Base-by-base conservation (phyloP, 2,329 filamentous ascomycete genomes). In the Dactylonectria macrodidyma region DNA sequence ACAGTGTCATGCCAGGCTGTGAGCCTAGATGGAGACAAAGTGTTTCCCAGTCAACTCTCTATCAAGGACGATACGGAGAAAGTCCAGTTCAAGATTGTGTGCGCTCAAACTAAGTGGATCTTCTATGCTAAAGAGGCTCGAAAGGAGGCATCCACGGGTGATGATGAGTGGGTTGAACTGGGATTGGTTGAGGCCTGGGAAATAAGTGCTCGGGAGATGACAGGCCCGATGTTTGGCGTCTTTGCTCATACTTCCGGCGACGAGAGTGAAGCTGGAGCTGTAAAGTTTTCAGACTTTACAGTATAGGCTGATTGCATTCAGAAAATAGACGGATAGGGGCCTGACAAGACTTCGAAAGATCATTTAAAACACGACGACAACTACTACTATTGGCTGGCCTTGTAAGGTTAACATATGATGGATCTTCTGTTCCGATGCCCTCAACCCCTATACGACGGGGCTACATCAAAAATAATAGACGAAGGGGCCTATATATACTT, bases 181-280 rank as follows among this genome's bases (percentile, higher is more conserved):
- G 67, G 67, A 12, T 50, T 48, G 24, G 5, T 61, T 8, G 55
- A 59, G 11, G 33, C 60, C 1, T 62, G 58, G 58, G 51, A 70
- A 50, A 36, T 63, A 19, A 22, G 56, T 3, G 51, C 58, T 11
- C 55, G 62, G 2, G 59, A 66, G 30, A 68, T 66, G 68, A 63
- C 62, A 2, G 61, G 67, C n/a, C 65, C 67, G 1, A 52, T 70
- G 9, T 70, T 68, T 52, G 65, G 67, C 10, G 19, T 64, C 19
- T 69, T 64, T 59, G 59, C 65, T 12, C 48, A 61, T 22, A 9
- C 10, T 46, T 26, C 34, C 4, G 12, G 34, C 5, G 30, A 52
- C 19, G 26, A 19, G 16, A 3, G 14, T 19, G 10, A 19, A 9
- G 14, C 7, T 33, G 48, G n/a, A 33, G 26, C 14, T n/a, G 26